A percentile compares a stretch with the other conserved stretches of the same genome.
These are phyloP conservation scores for Candida sonorensis DNA, from an alignment of 805 yeast species.

Conservation along the genomic window DNA sequence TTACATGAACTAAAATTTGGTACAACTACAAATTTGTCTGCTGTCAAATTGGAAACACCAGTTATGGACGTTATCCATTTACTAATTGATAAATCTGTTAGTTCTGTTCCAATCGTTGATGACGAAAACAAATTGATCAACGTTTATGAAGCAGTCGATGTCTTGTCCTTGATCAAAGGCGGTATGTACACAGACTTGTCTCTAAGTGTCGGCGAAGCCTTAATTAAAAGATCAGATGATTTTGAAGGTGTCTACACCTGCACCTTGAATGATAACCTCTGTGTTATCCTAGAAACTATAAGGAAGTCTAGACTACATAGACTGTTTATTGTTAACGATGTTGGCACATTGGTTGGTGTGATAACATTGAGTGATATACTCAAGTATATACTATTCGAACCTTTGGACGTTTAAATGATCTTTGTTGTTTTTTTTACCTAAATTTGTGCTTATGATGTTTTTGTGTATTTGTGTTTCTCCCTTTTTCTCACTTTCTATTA, in stretches of 20 bases:
- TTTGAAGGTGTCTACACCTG: constrained; percentile 98
- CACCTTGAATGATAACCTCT: constrained; percentile 75
- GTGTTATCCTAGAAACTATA: constrained; percentile 88
- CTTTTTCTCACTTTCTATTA: not conserved
- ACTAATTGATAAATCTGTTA: constrained; percentile 71
- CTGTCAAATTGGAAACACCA: constrained; percentile 85
- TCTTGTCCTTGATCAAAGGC: constrained; percentile 84
- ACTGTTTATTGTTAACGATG: constrained; percentile 84
- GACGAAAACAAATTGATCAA: constrained; percentile 58
- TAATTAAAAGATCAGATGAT: constrained; percentile 89
- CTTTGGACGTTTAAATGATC: not conserved
- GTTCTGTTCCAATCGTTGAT: constrained; percentile 91
- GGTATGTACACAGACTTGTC: constrained; percentile 89
- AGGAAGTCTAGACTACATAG: constrained; percentile 88
- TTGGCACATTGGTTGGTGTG: constrained; percentile 71
- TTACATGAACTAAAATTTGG: constrained; percentile 65
- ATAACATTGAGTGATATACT: constrained; percentile 88
- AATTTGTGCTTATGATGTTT: too few relatives aligned
- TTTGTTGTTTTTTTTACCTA: not conserved
- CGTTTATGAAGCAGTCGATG: constrained; percentile 95
- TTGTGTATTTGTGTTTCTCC: not conserved
- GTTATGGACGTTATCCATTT: constrained; percentile 88
- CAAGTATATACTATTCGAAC: constrained; percentile 57
- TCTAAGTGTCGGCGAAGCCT: constrained; percentile 90
- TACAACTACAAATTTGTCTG: constrained; percentile 48